Percentiles rank a stretch among this genome's conserved stretches.
Evolutionary conservation across 2,329 filamentous ascomycete genomes (phyloP).

Genomic region (Pyrenochaeta sp.): DNA sequence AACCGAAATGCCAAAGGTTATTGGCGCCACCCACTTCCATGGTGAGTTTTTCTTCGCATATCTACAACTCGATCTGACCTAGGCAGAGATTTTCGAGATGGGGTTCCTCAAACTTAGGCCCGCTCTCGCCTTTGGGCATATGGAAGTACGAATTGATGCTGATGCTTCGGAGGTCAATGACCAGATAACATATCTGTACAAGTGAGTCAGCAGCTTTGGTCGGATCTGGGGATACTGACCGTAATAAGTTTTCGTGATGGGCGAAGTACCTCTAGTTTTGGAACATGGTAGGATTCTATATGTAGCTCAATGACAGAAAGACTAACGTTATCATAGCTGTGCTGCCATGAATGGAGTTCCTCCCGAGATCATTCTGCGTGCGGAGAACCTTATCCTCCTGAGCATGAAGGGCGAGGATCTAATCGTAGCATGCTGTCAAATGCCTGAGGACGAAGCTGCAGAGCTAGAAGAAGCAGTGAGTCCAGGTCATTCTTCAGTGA

Average conservation of each 20-base stretch:
- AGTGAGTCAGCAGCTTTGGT: constrained; percentile 45
- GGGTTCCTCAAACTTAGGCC: constrained; percentile 62
- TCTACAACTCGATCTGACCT: constrained; percentile 56
- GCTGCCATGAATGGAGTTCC: constrained; percentile 88
- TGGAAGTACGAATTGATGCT: constrained; percentile 72
- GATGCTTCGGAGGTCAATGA: constrained; percentile 62
- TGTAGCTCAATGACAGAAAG: too few species aligned
- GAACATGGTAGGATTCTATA: constrained; percentile 63
- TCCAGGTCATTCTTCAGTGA: constrained; percentile 7
- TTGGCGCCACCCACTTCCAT: constrained; percentile 71
- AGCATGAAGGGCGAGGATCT: constrained; percentile 79
- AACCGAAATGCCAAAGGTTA: constrained; percentile 63
- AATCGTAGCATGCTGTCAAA: constrained; percentile 72
- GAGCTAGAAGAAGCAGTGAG: constrained; percentile 73
- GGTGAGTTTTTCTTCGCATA: constrained; percentile 51
- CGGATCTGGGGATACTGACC: constrained; percentile 17
- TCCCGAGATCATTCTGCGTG: constrained; percentile 73
- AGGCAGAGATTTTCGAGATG: constrained; percentile 73
- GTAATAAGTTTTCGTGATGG: constrained; percentile 63
- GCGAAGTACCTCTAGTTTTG: constrained; percentile 81
- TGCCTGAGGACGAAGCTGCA: constrained; percentile 70
- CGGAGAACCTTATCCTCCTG: constrained; percentile 75
- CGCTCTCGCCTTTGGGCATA: constrained; percentile 69
- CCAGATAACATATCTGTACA: constrained; percentile 79
- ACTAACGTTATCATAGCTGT: constrained; percentile 60